phyloP scores from a whole-genome alignment of 2,329 filamentous ascomycete species.

The Orbilia blumenaviensis region DNA sequence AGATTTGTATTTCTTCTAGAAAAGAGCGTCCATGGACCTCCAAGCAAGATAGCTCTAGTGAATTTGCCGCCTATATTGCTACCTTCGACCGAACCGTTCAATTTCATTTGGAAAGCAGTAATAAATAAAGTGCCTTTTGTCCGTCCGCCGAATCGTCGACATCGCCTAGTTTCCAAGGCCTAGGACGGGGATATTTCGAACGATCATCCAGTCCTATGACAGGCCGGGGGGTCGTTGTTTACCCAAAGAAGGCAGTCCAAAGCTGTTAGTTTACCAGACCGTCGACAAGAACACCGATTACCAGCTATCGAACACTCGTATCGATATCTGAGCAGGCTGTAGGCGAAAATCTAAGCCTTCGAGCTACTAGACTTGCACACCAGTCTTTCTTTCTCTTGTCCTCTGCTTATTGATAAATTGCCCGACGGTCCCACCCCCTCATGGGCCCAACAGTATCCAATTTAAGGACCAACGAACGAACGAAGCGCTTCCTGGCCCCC shows the following conservation, averaged over 20 bases:
- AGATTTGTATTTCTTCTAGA: background rate
- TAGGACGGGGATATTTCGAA: slow-evolving; percentile 42
- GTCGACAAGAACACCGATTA: slow-evolving; percentile 22
- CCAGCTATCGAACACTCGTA: slow-evolving; percentile 18
- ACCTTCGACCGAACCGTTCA: slow-evolving; percentile 3
- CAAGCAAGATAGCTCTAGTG: background rate
- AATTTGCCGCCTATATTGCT: slow-evolving; percentile 8
- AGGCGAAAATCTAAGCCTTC: slow-evolving; percentile 12
- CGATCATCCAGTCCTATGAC: slow-evolving; percentile 45
- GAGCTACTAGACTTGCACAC: background rate
- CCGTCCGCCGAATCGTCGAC: slow-evolving; percentile 36
- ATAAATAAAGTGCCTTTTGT: slow-evolving; percentile 43
- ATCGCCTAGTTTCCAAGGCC: slow-evolving; percentile 20
- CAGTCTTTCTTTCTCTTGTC: background rate
- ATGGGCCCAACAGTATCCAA: background rate
- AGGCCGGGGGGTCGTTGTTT: slow-evolving; percentile 13
- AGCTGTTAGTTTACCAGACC: slow-evolving; percentile 36
- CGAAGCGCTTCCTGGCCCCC: slow-evolving; percentile 1
- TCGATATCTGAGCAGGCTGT: slow-evolving; percentile 36
- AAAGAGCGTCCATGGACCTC: background rate
- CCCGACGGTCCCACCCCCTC: slow-evolving; percentile 5
- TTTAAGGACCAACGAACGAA: background rate
- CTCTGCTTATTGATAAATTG: slow-evolving; percentile 15
- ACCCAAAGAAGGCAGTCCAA: slow-evolving; percentile 39
- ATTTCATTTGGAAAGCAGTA: slow-evolving; percentile 35